Evolutionary conservation across 371 early-diverging fungal genomes (phyloP).

Genomic region (Blakeslea trispora): DNA sequence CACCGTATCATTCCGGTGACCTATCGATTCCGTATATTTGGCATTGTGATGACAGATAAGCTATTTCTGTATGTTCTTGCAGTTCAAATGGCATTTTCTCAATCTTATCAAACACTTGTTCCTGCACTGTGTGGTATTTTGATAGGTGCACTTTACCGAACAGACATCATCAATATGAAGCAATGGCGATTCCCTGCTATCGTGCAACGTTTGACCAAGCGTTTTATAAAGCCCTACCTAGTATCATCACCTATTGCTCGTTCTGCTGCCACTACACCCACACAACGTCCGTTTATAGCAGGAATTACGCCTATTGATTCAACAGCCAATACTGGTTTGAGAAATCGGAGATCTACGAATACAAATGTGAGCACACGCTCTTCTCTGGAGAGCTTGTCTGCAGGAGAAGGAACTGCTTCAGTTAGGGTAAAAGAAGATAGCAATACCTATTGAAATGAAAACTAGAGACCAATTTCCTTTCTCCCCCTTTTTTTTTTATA

Average conservation of each 20-base stretch:
- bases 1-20: conserved; percentile 59
- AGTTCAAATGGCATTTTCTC: conserved; percentile 57
- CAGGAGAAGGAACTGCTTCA: conserved; percentile 22
- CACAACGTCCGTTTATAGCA: conserved; percentile 31
- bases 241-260: conserved; percentile 55
- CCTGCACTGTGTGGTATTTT: conserved; percentile 61
- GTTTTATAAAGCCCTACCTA: conserved; percentile 41
- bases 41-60: conserved; percentile 65
- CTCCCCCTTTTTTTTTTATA: too few species aligned
- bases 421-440: conserved; percentile 23
- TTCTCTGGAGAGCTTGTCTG: conserved; percentile 8
- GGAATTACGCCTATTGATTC: conserved; percentile 31
- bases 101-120: conserved; percentile 57
- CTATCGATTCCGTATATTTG: conserved; percentile 65
- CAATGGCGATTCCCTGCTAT: conserved; percentile 62
- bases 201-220: conserved; percentile 29
- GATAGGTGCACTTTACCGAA: conserved; percentile 62
- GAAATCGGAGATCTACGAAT: conserved; percentile 27
- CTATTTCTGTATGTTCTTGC: conserved; percentile 61
- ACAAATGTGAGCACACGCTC: conserved; percentile 5
- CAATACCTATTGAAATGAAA: background rate
- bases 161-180: conserved; percentile 60
- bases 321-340: conserved; percentile 34
- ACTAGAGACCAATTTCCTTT: too few species aligned
- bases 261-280: conserved; percentile 49